phyloP scores from a whole-genome alignment of 1,139 yeast genomes.

The Kazachstania sp. region DNA sequence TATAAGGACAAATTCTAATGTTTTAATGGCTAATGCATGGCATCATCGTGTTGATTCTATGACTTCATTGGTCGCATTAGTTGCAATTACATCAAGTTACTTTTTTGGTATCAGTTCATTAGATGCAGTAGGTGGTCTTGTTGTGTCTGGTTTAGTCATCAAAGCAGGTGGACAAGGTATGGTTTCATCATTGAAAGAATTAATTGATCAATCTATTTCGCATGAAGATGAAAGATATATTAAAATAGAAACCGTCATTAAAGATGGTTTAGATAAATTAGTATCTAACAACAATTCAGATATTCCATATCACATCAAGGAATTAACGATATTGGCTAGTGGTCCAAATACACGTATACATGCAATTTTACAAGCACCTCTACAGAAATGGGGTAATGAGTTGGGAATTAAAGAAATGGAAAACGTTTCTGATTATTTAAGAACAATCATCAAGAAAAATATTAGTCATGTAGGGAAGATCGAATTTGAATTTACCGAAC shows the following conservation, averaged over 20 bases:
- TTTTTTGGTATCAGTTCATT: constrained; percentile 70
- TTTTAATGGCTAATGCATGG: constrained; percentile 95
- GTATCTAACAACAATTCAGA: constrained; percentile 22
- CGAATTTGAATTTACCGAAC: constrained; percentile 32
- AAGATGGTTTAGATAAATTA: constrained; percentile 22
- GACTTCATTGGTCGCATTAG: constrained; percentile 83
- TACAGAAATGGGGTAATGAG: constrained; percentile 39
- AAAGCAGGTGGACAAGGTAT: constrained; percentile 79
- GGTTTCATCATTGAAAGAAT: constrained; percentile 58
- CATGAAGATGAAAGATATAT: constrained; percentile 35
- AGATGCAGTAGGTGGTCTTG: constrained; percentile 83
- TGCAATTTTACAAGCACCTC: constrained; percentile 35
- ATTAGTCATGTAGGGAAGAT: constrained; percentile 30
- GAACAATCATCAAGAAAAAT: constrained; percentile 18
- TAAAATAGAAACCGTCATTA: constrained; percentile 34
- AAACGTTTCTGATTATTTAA: constrained; percentile 34
- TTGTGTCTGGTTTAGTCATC: constrained; percentile 73
- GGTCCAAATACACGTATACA: constrained; percentile 54
- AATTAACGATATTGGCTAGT: constrained; percentile 51
- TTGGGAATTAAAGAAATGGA: constrained; percentile 42
- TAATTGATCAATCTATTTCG: constrained; percentile 54
- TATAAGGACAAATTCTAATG: constrained; percentile 67
- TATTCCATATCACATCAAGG: constrained; percentile 36
- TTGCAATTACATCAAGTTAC: constrained; percentile 81
- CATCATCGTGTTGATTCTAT: constrained; percentile 95